Evolutionary conservation across 2,329 filamentous ascomycete genomes (phyloP), one percentile per base, ranked within the genome.

Genomic region (Alternaria arborescens): DNA sequence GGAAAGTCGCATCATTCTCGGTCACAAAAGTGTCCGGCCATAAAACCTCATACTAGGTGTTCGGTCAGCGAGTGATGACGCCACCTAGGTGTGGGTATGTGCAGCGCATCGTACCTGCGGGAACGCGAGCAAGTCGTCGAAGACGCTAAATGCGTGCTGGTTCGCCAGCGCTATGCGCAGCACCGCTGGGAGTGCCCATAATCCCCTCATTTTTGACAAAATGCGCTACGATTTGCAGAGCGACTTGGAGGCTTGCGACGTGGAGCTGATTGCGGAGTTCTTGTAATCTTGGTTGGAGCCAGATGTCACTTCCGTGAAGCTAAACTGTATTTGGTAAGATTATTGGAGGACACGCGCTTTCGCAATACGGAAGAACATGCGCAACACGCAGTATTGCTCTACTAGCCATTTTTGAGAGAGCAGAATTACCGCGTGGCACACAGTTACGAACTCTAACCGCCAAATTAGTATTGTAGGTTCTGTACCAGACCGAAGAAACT

Each of bases 121-220:
- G 79, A 91, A 93, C 18, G 93, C 93, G 58, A 97, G 85, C 52
- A 97, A 79, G 76, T 97, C 94, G 75, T 97, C 92, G 72, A 95
- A 89, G 58, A 97, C 91, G 80, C 90, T 97, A 82, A 97, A 97
- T 20, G 84, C 80, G 67, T 85, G 84, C 70, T 86, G 84, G 70
- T 79, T 85, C 47, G 84, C 85, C 60, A 84, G 77, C 55, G 80
- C 81, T 50, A 83, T 73, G 61, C 81, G 81, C 65, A 84, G 64
- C 20, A 84, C 68, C 3, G 81, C 81, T 20, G 82, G 81, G 24
- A 84, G 74, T 10, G 82, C 82, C 77, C 82, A 81, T 68, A 84
- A 80, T 61, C 80, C 77, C 71, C 73, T 82, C 82, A 84, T 67
- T 14, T 22, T 50, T 42, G 20, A 30, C 3, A 48, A 11, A 14